A percentile compares a stretch with the other conserved stretches of the same genome.
These are phyloP conservation scores for Ceratocystis diversiconidia DNA, from an alignment of 2,329 filamentous ascomycete genomes.

Conservation along the genomic window DNA sequence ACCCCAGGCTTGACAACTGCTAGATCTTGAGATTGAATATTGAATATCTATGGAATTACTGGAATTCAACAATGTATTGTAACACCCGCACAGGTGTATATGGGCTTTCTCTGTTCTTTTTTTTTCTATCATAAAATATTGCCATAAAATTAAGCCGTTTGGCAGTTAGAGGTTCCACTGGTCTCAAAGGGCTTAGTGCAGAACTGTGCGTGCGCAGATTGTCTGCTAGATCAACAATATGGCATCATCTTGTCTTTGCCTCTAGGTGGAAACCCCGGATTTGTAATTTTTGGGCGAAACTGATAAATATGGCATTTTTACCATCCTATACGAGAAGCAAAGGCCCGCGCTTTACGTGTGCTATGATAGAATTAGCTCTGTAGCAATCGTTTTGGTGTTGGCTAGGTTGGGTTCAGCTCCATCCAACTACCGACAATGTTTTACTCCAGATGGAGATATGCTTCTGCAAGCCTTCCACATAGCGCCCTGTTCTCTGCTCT, in stretches of 20 bases:
- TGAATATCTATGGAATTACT: too few species aligned
- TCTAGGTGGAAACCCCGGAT: too few species aligned
- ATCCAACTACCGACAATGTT: background rate
- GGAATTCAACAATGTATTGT: too few species aligned
- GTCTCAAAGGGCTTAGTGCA: too few species aligned
- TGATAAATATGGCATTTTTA: background rate
- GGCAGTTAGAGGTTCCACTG: too few species aligned
- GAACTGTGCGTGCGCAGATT: background rate
- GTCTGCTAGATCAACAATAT: background rate
- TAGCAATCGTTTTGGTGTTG: background rate
- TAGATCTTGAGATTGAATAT: too few species aligned
- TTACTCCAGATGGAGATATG: background rate
- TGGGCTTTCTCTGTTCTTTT: too few species aligned
- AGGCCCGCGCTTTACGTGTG: background rate
- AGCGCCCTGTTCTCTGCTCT: background rate
- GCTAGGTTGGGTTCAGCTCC: background rate
- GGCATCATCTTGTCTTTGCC: background rate
- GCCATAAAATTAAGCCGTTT: too few species aligned
- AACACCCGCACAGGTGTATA: too few species aligned
- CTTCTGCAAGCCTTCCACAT: slow-evolving; percentile 2
- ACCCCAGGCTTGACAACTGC: too few species aligned
- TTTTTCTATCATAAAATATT: too few species aligned
- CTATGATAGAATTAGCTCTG: background rate
- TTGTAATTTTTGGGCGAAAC: background rate
- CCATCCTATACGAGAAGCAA: background rate